phyloP scores from a whole-genome alignment of 768 basidiomycete genomes.

The Suillus luteus region DNA sequence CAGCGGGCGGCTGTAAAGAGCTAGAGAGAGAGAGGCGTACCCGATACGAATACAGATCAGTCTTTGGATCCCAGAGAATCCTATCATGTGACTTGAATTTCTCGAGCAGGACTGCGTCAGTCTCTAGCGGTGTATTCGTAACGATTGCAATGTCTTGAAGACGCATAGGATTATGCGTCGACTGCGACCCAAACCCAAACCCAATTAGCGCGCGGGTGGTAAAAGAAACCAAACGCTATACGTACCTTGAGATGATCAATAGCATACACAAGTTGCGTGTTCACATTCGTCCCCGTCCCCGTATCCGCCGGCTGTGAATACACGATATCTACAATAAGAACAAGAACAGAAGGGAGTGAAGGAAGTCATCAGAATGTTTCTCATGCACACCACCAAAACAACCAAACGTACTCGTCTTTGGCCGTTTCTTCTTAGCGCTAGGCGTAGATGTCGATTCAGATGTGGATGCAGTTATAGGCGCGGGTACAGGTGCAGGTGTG shows the following conservation, averaged over 20 bases:
- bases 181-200: background rate
- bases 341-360: constrained; percentile 36
- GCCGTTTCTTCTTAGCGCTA: constrained; percentile 51
- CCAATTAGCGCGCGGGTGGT: background rate
- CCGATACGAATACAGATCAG: constrained; percentile 84
- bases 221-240: background rate
- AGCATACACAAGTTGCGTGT: constrained; percentile 86
- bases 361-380: constrained; percentile 14
- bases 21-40: constrained; percentile 40
- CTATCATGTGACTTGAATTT: constrained; percentile 83
- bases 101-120: constrained; percentile 69
- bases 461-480: constrained; percentile 40
- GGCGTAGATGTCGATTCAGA: background rate
- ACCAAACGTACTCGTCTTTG: constrained; percentile 59
- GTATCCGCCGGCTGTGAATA: constrained; percentile 90
- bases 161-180: constrained; percentile 78
- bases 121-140: constrained; percentile 75
- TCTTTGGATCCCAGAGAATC: constrained; percentile 79
- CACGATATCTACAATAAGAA: constrained; percentile 56
- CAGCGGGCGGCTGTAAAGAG: background rate
- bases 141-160: constrained; percentile 85
- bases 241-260: constrained; percentile 77
- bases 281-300: constrained; percentile 76
- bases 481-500: constrained; percentile 26
- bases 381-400: constrained; percentile 8